phyloP scores from a whole-genome alignment of 2,329 filamentous ascomycete species.

The Epichloe coenophiala region DNA sequence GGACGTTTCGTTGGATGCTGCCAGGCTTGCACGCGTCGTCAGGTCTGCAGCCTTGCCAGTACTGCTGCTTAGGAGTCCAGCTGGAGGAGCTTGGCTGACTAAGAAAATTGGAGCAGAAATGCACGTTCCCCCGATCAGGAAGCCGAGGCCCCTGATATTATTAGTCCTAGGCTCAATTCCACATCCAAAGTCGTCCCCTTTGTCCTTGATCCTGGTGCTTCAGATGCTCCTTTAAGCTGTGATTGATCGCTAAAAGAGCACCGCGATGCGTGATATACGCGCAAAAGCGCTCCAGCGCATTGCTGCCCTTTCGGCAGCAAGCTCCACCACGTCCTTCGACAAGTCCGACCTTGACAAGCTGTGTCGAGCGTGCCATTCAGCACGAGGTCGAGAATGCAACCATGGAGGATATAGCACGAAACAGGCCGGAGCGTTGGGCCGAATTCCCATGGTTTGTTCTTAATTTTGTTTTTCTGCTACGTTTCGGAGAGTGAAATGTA shows the following conservation, averaged over 20 bases:
- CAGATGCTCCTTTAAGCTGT: neutral
- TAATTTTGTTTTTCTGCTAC: neutral
- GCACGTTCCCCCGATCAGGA: neutral
- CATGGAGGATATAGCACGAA: constrained; percentile 34
- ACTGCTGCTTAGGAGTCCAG: constrained; percentile 7
- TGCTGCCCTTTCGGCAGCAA: constrained; percentile 45
- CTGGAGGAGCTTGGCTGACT: constrained; percentile 27
- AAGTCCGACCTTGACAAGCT: constrained; percentile 50
- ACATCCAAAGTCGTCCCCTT: neutral
- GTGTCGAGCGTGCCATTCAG: constrained; percentile 41
- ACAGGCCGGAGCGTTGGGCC: constrained; percentile 29
- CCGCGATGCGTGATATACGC: constrained; percentile 43
- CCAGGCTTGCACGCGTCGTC: constrained; percentile 23
- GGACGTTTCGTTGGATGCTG: constrained; percentile 8
- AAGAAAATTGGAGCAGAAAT: constrained; percentile 13
- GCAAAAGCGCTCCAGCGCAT: constrained; percentile 52
- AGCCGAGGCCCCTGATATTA: constrained; percentile 1
- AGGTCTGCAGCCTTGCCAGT: constrained; percentile 6
- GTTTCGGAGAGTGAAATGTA: neutral
- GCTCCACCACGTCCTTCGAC: constrained; percentile 40
- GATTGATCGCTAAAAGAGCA: constrained; percentile 1
- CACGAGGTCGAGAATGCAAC: constrained; percentile 27
- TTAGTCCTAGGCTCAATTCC: neutral
- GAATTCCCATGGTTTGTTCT: constrained; percentile 45
- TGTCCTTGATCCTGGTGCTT: neutral